phyloP scores from a whole-genome alignment of 768 basidiomycete genomes.

The Rickenella mellea region DNA sequence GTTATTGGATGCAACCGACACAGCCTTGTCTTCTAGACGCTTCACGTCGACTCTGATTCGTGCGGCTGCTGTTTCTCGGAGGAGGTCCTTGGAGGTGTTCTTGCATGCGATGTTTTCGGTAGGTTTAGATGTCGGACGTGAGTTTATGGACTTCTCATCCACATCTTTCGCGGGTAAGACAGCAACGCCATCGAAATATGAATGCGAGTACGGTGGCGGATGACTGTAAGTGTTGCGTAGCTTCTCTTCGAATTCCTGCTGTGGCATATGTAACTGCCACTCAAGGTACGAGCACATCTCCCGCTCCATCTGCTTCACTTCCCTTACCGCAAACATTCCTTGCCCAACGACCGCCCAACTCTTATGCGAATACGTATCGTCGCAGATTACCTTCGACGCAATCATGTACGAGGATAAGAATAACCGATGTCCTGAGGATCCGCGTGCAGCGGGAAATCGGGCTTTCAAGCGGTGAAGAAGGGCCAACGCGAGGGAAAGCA shows the following conservation, averaged over 20 bases:
- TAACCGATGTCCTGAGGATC: slow-evolving; percentile 81
- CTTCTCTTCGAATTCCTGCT: background rate
- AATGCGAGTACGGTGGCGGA: background rate
- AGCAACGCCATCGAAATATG: too few species aligned
- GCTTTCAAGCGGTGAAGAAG: slow-evolving; percentile 78
- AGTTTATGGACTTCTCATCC: too few species aligned
- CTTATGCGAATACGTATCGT: slow-evolving; percentile 91
- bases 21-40: too few species aligned
- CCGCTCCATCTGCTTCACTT: slow-evolving; percentile 95
- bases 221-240: background rate
- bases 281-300: slow-evolving; percentile 92
- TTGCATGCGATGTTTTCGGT: too few species aligned
- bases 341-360: slow-evolving; percentile 89
- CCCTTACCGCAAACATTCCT: slow-evolving; percentile 73
- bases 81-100: too few species aligned
- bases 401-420: slow-evolving; percentile 94
- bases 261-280: too few species aligned
- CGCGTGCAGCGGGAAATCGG: slow-evolving; percentile 85
- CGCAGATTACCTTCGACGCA: slow-evolving; percentile 84
- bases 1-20: too few species aligned
- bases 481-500: slow-evolving; percentile 52
- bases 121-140: too few species aligned
- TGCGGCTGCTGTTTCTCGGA: too few species aligned
- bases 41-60: too few species aligned
- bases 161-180: too few species aligned